phyloP scores from a whole-genome alignment of 2,329 filamentous ascomycete genomes.

The Aspergillus ochraceoroseus region DNA sequence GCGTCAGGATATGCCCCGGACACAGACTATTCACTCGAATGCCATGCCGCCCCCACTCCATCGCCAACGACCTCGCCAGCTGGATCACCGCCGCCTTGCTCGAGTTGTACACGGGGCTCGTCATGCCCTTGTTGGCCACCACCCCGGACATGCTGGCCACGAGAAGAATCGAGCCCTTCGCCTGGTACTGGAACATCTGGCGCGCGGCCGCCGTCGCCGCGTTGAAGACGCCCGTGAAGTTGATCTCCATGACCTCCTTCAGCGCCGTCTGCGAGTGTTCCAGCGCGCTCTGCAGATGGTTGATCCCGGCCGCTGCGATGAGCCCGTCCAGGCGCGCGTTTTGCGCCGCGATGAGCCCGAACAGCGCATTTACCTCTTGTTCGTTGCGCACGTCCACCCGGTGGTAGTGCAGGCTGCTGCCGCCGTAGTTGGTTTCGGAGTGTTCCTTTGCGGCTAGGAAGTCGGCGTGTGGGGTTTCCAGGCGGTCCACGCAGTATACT shows the following conservation, averaged over 20 bases:
- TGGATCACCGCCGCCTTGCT: constrained; percentile 54
- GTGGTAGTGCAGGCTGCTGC: constrained; percentile 44
- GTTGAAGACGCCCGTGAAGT: constrained; percentile 49
- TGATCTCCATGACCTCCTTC: constrained; percentile 46
- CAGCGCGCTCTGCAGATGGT: constrained; percentile 41
- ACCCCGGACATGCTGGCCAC: constrained; percentile 51
- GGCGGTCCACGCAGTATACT: constrained; percentile 49
- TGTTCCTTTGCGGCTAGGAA: constrained; percentile 41
- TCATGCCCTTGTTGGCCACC: constrained; percentile 48
- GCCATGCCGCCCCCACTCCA: constrained; percentile 50
- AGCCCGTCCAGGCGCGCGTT: constrained; percentile 40
- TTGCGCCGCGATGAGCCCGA: constrained; percentile 34
- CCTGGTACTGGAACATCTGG: constrained; percentile 49
- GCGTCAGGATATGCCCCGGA: constrained; percentile 54
- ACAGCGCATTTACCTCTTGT: constrained; percentile 33
- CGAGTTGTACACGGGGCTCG: constrained; percentile 47
- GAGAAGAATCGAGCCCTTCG: constrained; percentile 47
- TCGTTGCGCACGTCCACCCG: constrained; percentile 46
- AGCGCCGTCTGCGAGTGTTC: constrained; percentile 41
- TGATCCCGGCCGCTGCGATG: constrained; percentile 43
- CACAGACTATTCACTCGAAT: constrained; percentile 54
- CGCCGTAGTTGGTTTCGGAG: constrained; percentile 35
- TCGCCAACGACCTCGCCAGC: constrained; percentile 48
- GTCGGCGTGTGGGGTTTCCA: constrained; percentile 42
- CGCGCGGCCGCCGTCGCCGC: constrained; percentile 46